Evolutionary conservation across 768 basidiomycete genomes (phyloP), one percentile per base, ranked within the genome.

Genomic region (Pleurotus ostreatus): DNA sequence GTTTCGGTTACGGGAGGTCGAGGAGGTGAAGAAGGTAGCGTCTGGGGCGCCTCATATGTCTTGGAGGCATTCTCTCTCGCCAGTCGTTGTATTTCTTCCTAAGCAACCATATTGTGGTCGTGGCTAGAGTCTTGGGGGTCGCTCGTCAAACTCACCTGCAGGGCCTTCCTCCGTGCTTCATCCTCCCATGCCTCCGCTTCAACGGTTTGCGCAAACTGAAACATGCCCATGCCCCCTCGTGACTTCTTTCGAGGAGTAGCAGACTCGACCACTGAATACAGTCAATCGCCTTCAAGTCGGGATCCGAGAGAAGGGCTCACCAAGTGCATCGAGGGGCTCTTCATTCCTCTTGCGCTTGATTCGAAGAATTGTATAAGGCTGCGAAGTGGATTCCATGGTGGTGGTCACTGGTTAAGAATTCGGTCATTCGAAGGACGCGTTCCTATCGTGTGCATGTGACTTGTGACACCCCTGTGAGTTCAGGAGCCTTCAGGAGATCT

Each of bases 321-420:
- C 86, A 60, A 92, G 75, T 37, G 87, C 90, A 71, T 92, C 90
- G 46, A 92, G 73, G 37, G 90, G 88, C 64, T 91, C 90, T 61
- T 92, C 90, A 37, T 81, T 87, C 20, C 91, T 78, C 64, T 91
- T 92, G 34, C 90, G 79, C 68, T 92, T 92, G 69, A 92, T 90
- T 30, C 91, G 82, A 30, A 92, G 69, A 62, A 92, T 86, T 0
- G 90, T 88, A 63, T 82, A 87, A 5, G 81, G 67, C 52, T 77
- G 77, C 39, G 62, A 57, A 23, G 58, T 57, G 15, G 48, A 34
- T 12, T 49, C 15, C 48, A 47, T 47, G 5, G 46, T 44, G 43
- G n/a, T 22, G 48, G 15, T 34, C 30, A 34, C 30, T 34, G 30
- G 23, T 20, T 20, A 20, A 20, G 20, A 20, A 20, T 20, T 20